A percentile compares a stretch with the other conserved stretches of the same genome.
Evolutionary conservation across 257 asterid genomes (phyloP).

Genomic region (Paraleonurus japonicus): DNA sequence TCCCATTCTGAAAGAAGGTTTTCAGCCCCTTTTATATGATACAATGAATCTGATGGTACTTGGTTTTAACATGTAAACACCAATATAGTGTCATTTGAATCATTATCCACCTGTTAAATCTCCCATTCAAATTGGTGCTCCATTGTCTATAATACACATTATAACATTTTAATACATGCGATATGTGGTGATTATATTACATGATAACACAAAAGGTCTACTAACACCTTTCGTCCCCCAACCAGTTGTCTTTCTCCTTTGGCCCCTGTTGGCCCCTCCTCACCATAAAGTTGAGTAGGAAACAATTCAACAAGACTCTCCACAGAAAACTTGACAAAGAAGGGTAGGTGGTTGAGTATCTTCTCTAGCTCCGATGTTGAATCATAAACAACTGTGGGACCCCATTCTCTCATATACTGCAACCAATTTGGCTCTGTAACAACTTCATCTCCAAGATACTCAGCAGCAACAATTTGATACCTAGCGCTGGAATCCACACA

Average conservation of each 20-base stretch:
- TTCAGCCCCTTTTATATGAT: conserved; percentile 3
- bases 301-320: conserved; percentile 65
- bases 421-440: conserved; percentile 68
- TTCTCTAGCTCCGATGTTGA: conserved; percentile 64
- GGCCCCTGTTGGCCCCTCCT: conserved; percentile 97
- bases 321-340: conserved; percentile 58
- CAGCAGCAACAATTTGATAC: conserved; percentile 64
- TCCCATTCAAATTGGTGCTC: too few relatives aligned
- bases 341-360: conserved; percentile 72
- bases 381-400: conserved; percentile 66
- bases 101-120: too few relatives aligned
- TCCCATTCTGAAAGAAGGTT: background rate
- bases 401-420: conserved; percentile 97
- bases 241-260: conserved; percentile 89
- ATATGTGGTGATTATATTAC: background rate
- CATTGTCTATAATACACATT: too few relatives aligned
- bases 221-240: conserved; percentile 72
- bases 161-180: background rate
- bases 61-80: background rate
- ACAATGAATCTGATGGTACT: background rate
- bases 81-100: too few relatives aligned
- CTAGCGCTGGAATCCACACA: conserved; percentile 51
- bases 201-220: background rate
- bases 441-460: conserved; percentile 50
- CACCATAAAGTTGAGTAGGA: conserved; percentile 77